Evolutionary conservation across 2,329 filamentous ascomycete genomes (phyloP), one percentile per base, ranked within the genome.

Genomic region (Hysterium pulicare): DNA sequence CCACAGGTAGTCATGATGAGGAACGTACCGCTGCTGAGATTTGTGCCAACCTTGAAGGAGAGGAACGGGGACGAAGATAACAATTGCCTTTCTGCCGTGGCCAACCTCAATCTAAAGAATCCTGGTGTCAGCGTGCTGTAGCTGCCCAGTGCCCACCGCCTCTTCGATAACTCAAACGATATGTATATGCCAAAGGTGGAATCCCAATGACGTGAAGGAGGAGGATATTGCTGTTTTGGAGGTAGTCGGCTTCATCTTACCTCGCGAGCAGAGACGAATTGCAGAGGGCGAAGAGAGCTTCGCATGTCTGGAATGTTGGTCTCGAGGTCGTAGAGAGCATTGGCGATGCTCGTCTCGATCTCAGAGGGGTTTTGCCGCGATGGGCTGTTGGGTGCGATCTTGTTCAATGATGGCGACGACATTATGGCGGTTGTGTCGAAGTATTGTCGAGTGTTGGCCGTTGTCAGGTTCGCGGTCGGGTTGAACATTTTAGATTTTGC

Each of bases 1-100:
- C 24, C 24, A 28, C 13, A n/a, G n/a, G n/a, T n/a, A n/a, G 22
- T 4, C 15, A 40, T 30, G 19, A 21, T 45, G 11, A 22, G 36
- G 35, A 36, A 75, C 85, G 77, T 90, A 97, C 91, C 93, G 90
- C 82, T 97, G 93, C 84, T 98, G 93, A 73, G 95, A 89, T 72
- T 93, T 90, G 87, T 97, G 93, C 89, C 96, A 98, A 74, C 88
- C 88, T 75, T 85, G 81, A 74, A 98, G 89, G 76, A 94, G 89
- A 78, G 93, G 93, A 75, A 98, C 93, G 74, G 93, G 93, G 83
- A 98, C 93, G 87, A 98, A 98, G 87, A 98, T 95, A 83, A 95
- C 91, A 81, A 98, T 93, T 72, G 93, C 93, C 87, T 97, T 98
- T 85, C 95, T 95, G 85, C 93, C 93, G 82, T 97, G 90, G 82